Evolutionary conservation across 163 green algal genomes (phyloP).

Genomic region (Scenedesmus sp.): DNA sequence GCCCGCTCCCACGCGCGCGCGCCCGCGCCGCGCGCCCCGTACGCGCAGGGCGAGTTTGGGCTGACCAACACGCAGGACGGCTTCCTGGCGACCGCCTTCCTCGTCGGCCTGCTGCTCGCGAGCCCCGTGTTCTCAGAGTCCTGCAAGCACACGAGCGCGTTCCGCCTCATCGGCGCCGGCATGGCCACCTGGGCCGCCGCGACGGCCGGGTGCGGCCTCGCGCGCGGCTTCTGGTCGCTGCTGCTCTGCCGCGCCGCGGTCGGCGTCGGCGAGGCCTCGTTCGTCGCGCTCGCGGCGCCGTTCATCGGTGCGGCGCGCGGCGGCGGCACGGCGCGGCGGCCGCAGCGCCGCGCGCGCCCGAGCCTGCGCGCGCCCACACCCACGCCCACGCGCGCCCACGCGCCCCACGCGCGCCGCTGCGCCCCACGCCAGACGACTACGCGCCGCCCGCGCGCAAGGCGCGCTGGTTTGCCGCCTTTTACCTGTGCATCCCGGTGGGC

Average conservation of each 20-base stretch:
- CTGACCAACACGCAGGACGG: constrained; percentile 90
- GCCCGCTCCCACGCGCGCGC: no score
- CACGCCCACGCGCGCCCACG: no score
- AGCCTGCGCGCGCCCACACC: no score
- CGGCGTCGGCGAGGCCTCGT: constrained; percentile 95
- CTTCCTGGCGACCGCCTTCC: constrained; percentile 84
- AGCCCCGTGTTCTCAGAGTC: constrained; percentile 93
- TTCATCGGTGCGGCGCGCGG: neutral
- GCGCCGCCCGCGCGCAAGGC: constrained; percentile 78
- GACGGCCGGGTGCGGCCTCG: constrained; percentile 71
- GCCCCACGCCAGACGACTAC: constrained; percentile 90
- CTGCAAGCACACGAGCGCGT: constrained; percentile 80
- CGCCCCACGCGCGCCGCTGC: no score
- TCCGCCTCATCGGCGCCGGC: constrained; percentile 88
- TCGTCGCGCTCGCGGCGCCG: constrained; percentile 77
- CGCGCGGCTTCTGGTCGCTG: constrained; percentile 64
- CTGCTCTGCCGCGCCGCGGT: constrained; percentile 81
- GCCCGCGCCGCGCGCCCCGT: neutral
- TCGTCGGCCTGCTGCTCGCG: constrained; percentile 92
- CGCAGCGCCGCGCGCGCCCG: no score
- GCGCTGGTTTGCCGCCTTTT: constrained; percentile 93
- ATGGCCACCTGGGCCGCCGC: constrained; percentile 85
- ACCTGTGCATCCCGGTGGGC: constrained; percentile 93
- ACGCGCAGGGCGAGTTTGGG: constrained; percentile 84
- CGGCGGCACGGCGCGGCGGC: no score